A percentile compares a stretch with the other conserved stretches of the same genome.
These are phyloP conservation scores for Laguncularia racemosa DNA, from an alignment of 345 rosid species.

Conservation along the genomic window DNA sequence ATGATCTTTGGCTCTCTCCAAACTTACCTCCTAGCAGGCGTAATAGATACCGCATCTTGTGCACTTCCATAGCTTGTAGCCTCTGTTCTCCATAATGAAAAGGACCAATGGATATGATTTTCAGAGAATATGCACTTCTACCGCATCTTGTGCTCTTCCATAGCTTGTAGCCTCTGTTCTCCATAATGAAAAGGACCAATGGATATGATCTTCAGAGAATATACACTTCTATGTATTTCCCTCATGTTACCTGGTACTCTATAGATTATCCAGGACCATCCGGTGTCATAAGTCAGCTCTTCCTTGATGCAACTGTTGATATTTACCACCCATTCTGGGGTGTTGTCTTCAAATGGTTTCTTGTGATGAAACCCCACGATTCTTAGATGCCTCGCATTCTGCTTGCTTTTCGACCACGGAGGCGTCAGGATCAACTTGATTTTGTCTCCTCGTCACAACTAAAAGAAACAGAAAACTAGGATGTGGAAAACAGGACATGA, in stretches of 20 bases:
- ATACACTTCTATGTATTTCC: neutral
- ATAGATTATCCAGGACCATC: constrained; percentile 10
- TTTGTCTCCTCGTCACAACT: no score
- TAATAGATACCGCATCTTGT: constrained; percentile 7
- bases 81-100: neutral
- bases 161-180: neutral
- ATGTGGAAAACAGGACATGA: no score
- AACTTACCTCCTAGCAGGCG: constrained; percentile 3
- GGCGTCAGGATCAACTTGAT: no score
- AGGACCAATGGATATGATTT: constrained; percentile 12
- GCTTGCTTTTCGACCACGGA: no score
- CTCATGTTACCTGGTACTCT: constrained; percentile 1
- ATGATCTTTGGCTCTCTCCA: neutral
- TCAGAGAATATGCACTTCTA: no score
- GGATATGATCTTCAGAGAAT: constrained; percentile 7
- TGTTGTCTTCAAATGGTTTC: no score
- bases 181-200: constrained; percentile 12
- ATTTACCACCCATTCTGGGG: no score
- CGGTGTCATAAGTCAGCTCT: neutral
- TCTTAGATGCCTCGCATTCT: no score
- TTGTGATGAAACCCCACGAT: no score
- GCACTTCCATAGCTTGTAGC: constrained; percentile 11
- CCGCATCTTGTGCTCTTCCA: constrained; percentile 15
- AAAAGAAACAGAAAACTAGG: no score
- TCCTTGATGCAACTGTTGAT: neutral